Evolutionary conservation across 2,329 filamentous ascomycete species (phyloP), one percentile per base, ranked within the genome.

Genomic region (Colletotrichum shisoi): DNA sequence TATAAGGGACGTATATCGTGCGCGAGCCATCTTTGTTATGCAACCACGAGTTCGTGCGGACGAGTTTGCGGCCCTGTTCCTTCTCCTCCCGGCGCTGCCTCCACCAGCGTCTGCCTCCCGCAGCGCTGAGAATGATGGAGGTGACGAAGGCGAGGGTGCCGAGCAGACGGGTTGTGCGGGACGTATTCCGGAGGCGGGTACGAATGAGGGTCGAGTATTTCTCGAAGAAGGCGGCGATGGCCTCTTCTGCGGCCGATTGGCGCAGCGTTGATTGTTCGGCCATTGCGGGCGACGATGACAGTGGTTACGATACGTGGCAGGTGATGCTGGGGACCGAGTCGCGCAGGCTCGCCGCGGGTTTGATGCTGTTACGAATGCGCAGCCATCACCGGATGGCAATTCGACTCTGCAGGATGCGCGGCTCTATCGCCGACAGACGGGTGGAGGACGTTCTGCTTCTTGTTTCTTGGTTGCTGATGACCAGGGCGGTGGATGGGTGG

Each of bases 1-100:
- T 93, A 79, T 97, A 95, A 2, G 94, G 94, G 34, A 99, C 95
- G 75, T 95, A 98, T 66, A 99, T 95, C 15, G 93, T 96, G 62
- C 95, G 86, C 56, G 93, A 94, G 57, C 95, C 95, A 82, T 98
- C 95, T 80, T 97, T 97, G 73, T 94, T 93, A 79, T 91, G 88
- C 70, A 98, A 83, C 74, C 93, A 96, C 39, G 94, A 98, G 79
- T 99, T 99, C 68, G 92, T 90, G 65, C 95, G 88, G 70, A 98
- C 82, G 60, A 99, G 84, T 71, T 91, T 91, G 70, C 87, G 85
- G 5, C 94, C 94, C 72, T 93, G 91, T 72, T 95, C 93, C 71
- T 87, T 89, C 79, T 98, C 94, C 70, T 88, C 89, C 56, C 87
- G 87, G 68, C 88, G 85, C 64, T 84, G 87, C 74, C 85, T 89